A percentile compares a stretch with the other conserved stretches of the same genome.
Conservation (phyloP, 1,284 basidiomycete genomes). For the Ceratobasidium sp. region DNA sequence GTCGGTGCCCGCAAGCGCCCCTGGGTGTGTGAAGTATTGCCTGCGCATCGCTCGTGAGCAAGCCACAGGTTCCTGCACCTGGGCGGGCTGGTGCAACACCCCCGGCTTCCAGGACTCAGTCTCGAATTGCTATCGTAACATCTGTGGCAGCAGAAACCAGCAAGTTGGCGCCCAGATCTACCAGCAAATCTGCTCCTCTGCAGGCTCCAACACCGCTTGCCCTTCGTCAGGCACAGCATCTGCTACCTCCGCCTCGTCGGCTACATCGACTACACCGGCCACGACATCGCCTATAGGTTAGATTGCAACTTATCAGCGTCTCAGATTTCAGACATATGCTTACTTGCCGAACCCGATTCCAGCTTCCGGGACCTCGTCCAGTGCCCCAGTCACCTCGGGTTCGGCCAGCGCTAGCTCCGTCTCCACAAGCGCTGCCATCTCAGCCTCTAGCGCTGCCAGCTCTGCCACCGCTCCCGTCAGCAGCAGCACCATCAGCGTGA, state of each 20-base stretch:
- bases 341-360: constrained; percentile 10
- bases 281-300: constrained; percentile 8
- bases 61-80: constrained; percentile 22
- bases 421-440: background rate
- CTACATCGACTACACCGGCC: background rate
- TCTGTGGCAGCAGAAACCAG: constrained; percentile 24
- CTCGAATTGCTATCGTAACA: constrained; percentile 28
- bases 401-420: constrained; percentile 10
- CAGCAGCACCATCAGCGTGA: constrained; percentile 21
- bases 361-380: constrained; percentile 14
- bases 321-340: constrained; percentile 7
- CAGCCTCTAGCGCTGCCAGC: constrained; percentile 11
- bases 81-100: constrained; percentile 35
- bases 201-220: constrained; percentile 36
- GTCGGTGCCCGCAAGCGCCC: constrained; percentile 19
- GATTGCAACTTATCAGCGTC: background rate
- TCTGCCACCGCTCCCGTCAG: constrained; percentile 23
- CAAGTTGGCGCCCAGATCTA: constrained; percentile 28
- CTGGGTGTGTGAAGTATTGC: constrained; percentile 41
- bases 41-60: constrained; percentile 41
- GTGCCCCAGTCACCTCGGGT: background rate
- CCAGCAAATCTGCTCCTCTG: constrained; percentile 38
- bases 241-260: background rate
- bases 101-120: constrained; percentile 33
- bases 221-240: constrained; percentile 13